phyloP scores from a whole-genome alignment of 1,139 yeast species.

The Yamadazyma dushanensis region DNA sequence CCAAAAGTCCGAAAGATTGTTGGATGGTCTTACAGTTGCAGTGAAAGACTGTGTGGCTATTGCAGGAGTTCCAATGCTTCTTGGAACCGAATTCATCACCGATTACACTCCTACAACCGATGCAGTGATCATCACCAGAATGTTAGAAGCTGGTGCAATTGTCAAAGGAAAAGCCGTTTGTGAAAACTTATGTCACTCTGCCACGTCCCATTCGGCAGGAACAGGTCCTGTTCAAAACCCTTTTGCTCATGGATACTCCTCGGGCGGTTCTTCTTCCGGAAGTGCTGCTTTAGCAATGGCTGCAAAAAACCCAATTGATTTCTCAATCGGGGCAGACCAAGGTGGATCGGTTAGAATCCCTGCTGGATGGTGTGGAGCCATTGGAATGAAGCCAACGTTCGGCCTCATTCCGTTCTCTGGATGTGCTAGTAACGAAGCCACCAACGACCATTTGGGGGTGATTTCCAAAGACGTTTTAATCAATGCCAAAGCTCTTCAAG shows the following conservation, averaged over 20 bases:
- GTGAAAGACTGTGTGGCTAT: slow-evolving; percentile 32
- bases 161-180: slow-evolving; percentile 36
- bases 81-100: slow-evolving; percentile 31
- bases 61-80: slow-evolving; percentile 32
- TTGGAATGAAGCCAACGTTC: slow-evolving; percentile 16
- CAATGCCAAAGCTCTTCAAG: slow-evolving; percentile 28
- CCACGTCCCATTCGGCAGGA: slow-evolving; percentile 32
- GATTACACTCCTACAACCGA: slow-evolving; percentile 32
- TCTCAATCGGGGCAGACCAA: slow-evolving; percentile 18
- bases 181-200: slow-evolving; percentile 35
- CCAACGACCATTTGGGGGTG: slow-evolving; percentile 18
- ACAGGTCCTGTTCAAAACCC: slow-evolving; percentile 22
- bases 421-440: slow-evolving; percentile 16
- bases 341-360: slow-evolving; percentile 18
- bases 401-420: slow-evolving; percentile 18
- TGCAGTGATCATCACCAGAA: slow-evolving; percentile 34
- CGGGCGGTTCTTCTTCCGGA: slow-evolving; percentile 18
- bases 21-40: slow-evolving; percentile 8
- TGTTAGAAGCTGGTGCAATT: slow-evolving; percentile 31
- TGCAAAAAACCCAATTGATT: slow-evolving; percentile 14
- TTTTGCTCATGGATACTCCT: slow-evolving; percentile 15
- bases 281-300: slow-evolving; percentile 16
- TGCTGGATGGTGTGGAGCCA: slow-evolving; percentile 16
- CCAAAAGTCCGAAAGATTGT: background rate
- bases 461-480: slow-evolving; percentile 26